Percentiles rank a stretch among this genome's conserved stretches.
These are phyloP conservation scores for Quercus robur DNA, from an alignment of 306 rosid species.

Conservation along the genomic window DNA sequence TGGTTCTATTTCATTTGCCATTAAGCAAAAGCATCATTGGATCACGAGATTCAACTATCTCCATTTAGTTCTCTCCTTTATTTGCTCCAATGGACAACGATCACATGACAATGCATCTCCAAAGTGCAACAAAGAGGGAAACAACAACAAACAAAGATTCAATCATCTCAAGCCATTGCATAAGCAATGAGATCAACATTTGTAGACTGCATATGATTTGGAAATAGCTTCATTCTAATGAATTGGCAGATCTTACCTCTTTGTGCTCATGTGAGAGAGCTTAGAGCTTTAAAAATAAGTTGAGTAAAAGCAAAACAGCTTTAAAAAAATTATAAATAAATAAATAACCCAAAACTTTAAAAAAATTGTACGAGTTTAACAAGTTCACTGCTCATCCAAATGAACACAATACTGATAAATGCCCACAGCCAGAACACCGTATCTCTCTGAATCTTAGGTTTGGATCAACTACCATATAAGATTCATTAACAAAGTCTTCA, in stretches of 20 bases:
- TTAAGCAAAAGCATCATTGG: constrained; percentile 26
- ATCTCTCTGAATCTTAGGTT: neutral
- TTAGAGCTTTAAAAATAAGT: too few species aligned
- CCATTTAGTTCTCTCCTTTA: neutral
- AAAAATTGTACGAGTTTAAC: too few species aligned
- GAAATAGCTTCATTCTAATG: neutral
- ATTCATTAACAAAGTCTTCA: neutral
- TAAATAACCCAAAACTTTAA: too few species aligned
- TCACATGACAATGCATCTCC: constrained; percentile 31
- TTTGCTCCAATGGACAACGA: neutral
- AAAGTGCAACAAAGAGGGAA: neutral
- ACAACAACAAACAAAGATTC: neutral
- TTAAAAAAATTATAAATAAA: too few species aligned
- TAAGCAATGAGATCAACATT: neutral
- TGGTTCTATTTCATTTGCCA: constrained; percentile 7
- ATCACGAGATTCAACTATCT: constrained; percentile 27
- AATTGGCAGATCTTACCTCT: neutral
- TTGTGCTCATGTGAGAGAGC: too few species aligned
- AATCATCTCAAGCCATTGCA: neutral
- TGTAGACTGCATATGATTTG: neutral
- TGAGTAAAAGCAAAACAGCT: too few species aligned
- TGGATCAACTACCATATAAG: neutral
- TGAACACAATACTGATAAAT: neutral
- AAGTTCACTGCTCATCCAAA: too few species aligned
- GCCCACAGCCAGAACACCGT: neutral